Conservation (phyloP, 805 yeast species). For the Cyberlindnera japonica region DNA sequence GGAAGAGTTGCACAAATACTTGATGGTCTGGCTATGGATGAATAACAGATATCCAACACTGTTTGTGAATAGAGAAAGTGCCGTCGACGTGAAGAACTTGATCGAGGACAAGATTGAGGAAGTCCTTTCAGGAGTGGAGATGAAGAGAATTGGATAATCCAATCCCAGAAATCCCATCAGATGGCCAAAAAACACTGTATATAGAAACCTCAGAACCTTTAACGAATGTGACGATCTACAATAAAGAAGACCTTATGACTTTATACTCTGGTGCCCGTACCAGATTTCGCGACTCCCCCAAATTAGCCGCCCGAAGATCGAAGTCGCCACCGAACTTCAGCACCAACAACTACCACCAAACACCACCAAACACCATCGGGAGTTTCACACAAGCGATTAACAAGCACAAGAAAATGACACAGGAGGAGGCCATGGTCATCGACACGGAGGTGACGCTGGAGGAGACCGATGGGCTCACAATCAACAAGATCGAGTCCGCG, state of each 20-base stretch:
- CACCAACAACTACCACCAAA: conserved; percentile 1
- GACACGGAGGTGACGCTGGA: conserved; percentile 29
- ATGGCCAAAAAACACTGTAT: not conserved
- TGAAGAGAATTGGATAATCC: conserved; percentile 5
- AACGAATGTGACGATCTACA: too few species aligned
- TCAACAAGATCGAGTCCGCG: conserved; percentile 31
- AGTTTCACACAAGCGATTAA: too few species aligned
- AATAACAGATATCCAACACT: conserved; percentile 80
- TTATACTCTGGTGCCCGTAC: too few species aligned
- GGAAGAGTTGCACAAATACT: conserved; percentile 66
- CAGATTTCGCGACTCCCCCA: not conserved
- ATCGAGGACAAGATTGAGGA: conserved; percentile 53
- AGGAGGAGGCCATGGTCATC: conserved; percentile 24
- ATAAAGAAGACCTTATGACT: too few species aligned
- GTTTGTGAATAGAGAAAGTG: conserved; percentile 74
- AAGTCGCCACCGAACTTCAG: not conserved
- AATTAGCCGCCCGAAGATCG: not conserved
- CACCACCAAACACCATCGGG: not conserved
- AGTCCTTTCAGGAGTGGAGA: conserved; percentile 24
- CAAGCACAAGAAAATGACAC: conserved; percentile 16
- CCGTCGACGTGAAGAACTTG: conserved; percentile 60
- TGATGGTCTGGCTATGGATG: conserved; percentile 78
- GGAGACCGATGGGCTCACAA: conserved; percentile 30
- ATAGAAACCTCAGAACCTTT: not conserved
- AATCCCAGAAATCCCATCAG: not conserved